Evolutionary conservation across 192 early-diverging fungal species (phyloP), one percentile per base, ranked within the genome.

Genomic region (Coemansia umbellata): DNA sequence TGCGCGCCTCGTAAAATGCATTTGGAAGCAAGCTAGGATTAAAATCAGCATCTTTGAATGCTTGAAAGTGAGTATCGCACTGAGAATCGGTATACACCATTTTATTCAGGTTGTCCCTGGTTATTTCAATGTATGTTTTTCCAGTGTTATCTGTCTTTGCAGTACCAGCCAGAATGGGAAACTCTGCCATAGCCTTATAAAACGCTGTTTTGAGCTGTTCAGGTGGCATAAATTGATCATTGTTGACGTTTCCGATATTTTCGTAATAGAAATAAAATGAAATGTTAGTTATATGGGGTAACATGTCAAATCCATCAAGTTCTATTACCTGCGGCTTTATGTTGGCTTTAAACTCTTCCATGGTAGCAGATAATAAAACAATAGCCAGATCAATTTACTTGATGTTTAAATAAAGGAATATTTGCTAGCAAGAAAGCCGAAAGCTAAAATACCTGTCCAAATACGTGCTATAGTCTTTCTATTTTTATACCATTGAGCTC

Each of bases 151-250:
- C 42, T 2, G 28, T 8, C 17, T 11, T 45, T 8, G 52, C 5
- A 9, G 24, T 24, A 2, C 66, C 66, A 3, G 43, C 53, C 5
- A 69, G 31, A 21, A 69, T 58, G 0, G 66, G 59, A 19, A 61
- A 69, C n/a, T 62, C 54, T 10, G 51, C 11, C 0, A 69, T 11
- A 0, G 53, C 31, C 21, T 7, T 39, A 8, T 52, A 48, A 32
- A 69, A 69, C n/a, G 66, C 50, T 9, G 35, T 21, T 2, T 30
- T 31, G 3, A 69, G 23, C 15, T 35, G 27, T 14, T 40, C 23
- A 3, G 41, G 17, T 7, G 66, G 53, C 58, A 68, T 68, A 39
- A 68, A 67, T 5, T 44, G 19, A 21, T 4, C 43, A 21, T 3
- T 22, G 4, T 14, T 23, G 8, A 17, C 36, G n/a, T 7, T 36